Percentiles rank a stretch among this genome's conserved stretches.
Conservation (phyloP, 805 yeast genomes). For the Candida alai region DNA sequence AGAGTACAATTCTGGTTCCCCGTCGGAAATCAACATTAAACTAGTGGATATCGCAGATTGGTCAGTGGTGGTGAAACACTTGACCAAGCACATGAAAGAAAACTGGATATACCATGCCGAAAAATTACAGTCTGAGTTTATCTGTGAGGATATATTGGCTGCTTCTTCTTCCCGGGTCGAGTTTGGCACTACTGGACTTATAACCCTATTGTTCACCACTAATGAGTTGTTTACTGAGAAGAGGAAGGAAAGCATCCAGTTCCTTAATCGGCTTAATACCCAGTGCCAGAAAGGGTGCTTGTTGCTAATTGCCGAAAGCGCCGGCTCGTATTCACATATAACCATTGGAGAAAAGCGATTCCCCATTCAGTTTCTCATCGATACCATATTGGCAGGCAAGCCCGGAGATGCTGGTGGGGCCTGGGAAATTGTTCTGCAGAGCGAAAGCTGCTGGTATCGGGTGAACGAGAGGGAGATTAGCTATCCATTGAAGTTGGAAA, state of each 20-base stretch:
- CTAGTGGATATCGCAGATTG: conserved; percentile 81
- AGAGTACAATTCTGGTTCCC: conserved; percentile 28
- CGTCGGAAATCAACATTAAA: conserved; percentile 41
- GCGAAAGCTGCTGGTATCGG: conserved; percentile 84
- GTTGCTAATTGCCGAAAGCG: conserved; percentile 76
- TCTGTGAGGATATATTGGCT: conserved; percentile 28
- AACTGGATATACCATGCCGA: conserved; percentile 49
- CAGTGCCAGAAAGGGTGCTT: conserved; percentile 54
- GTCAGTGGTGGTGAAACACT: conserved; percentile 47
- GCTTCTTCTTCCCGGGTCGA: conserved; percentile 10
- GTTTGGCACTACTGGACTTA: conserved; percentile 35
- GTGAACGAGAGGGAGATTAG: conserved; percentile 43
- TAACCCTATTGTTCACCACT: conserved; percentile 79
- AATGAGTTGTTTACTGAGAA: conserved; percentile 79
- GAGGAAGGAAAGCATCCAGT: conserved; percentile 53
- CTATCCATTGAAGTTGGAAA: conserved; percentile 70
- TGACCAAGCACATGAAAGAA: conserved; percentile 40
- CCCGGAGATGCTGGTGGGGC: conserved; percentile 40
- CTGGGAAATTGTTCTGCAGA: conserved; percentile 64
- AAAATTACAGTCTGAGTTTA: conserved; percentile 26
- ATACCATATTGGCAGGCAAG: conserved; percentile 61
- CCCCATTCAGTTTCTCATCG: conserved; percentile 79
- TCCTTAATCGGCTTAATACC: conserved; percentile 50
- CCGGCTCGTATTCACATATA: conserved; percentile 84
- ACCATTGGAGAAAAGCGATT: conserved; percentile 70